Percentiles rank a stretch among this genome's conserved stretches.
These are phyloP conservation scores for Mortierella claussenii DNA, from an alignment of 192 early-diverging fungal genomes.

Conservation along the genomic window DNA sequence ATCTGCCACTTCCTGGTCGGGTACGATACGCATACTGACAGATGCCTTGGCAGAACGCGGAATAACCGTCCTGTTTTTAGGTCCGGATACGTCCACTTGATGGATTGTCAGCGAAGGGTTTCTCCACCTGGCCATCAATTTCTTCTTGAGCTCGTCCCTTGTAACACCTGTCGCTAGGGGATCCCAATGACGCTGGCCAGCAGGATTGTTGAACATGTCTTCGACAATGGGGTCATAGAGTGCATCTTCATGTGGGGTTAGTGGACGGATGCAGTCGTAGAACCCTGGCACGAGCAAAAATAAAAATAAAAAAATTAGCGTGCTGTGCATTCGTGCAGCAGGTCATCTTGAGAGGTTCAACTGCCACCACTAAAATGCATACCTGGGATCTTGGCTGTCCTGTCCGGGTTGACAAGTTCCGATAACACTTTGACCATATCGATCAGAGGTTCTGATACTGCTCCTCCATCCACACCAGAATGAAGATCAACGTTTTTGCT, in stretches of 20 bases:
- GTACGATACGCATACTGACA: slow-evolving; percentile 81
- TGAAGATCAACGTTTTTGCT: slow-evolving; percentile 72
- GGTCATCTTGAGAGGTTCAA: no score
- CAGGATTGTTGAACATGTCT: slow-evolving; percentile 51
- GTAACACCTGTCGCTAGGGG: slow-evolving; percentile 37
- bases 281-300: slow-evolving; percentile 66
- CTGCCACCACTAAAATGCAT: slow-evolving; percentile 2
- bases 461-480: slow-evolving; percentile 80
- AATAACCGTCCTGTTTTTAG: slow-evolving; percentile 77
- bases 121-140: slow-evolving; percentile 80
- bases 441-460: slow-evolving; percentile 75
- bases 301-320: no score
- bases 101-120: slow-evolving; percentile 79
- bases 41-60: slow-evolving; percentile 72
- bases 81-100: slow-evolving; percentile 78
- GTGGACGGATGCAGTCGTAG: slow-evolving; percentile 69
- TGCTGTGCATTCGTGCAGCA: no score
- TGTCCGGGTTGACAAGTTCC: slow-evolving; percentile 63
- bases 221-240: slow-evolving; percentile 69
- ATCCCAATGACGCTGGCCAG: slow-evolving; percentile 22
- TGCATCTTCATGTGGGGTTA: slow-evolving; percentile 63
- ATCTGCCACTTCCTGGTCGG: slow-evolving; percentile 74
- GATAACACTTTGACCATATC: slow-evolving; percentile 73
- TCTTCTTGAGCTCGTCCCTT: slow-evolving; percentile 58
- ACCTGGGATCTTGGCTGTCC: slow-evolving; percentile 72